These are phyloP conservation scores for Calonectria pseudoreteaudii DNA, from an alignment of 2,329 filamentous ascomycete genomes.

Conservation along the genomic window DNA sequence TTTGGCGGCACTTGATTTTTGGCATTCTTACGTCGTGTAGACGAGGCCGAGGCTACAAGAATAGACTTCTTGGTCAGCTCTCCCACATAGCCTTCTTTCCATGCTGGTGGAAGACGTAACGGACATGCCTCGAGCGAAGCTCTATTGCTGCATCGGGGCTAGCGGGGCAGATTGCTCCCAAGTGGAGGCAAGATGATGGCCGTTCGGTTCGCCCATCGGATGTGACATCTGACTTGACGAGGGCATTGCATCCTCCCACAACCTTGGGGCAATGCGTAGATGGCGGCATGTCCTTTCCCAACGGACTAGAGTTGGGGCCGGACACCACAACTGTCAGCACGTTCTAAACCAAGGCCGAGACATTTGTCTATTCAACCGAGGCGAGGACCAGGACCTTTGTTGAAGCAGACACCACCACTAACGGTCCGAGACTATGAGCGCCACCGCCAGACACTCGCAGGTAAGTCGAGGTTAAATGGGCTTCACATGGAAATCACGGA, in stretches of 20 bases:
- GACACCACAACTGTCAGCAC: neutral
- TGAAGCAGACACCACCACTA: neutral
- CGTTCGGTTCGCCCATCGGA: constrained; percentile 9
- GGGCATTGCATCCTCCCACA: neutral
- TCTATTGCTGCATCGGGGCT: constrained; percentile 9
- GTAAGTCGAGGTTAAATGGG: neutral
- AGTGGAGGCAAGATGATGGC: constrained; percentile 5
- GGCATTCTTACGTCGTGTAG: neutral
- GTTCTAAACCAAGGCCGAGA: constrained; percentile 1
- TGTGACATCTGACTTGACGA: constrained; percentile 20
- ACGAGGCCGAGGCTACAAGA: neutral
- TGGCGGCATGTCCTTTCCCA: constrained; percentile 16
- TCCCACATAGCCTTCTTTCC: constrained; percentile 1
- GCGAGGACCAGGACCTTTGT: constrained; percentile 1
- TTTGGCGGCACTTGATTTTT: neutral
- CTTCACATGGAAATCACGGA: constrained; percentile 24
- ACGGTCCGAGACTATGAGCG: neutral
- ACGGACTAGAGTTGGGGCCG: constrained; percentile 1
- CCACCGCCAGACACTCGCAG: constrained; percentile 3
- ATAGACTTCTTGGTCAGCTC: constrained; percentile 15
- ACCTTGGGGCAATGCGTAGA: neutral
- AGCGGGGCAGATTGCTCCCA: neutral
- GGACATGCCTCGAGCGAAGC: neutral
- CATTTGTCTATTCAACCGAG: constrained; percentile 11
- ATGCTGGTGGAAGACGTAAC: neutral